Evolutionary conservation across 2,329 filamentous ascomycete genomes (phyloP).

Genomic region (Penicillium janthinellum): DNA sequence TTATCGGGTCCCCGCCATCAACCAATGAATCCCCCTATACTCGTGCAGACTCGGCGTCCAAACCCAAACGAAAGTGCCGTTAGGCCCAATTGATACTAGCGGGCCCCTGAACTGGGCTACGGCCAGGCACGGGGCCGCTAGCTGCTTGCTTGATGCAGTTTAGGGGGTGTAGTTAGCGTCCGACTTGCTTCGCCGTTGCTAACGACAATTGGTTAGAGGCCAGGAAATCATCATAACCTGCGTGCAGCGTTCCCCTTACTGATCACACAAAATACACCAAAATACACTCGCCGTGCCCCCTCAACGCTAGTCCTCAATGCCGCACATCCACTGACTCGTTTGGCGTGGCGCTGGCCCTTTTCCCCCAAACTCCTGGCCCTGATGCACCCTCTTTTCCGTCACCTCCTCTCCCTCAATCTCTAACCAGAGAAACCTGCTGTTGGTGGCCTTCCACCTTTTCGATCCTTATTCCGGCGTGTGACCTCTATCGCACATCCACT

Average conservation of each 20-base stretch:
- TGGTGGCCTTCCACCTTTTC: slow-evolving; percentile 22
- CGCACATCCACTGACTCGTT: slow-evolving; percentile 14
- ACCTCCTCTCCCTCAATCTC: slow-evolving; percentile 1
- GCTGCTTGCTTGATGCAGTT: slow-evolving; percentile 1
- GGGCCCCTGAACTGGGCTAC: slow-evolving; percentile 5
- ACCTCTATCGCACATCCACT: slow-evolving; percentile 32
- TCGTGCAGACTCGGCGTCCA: neutral
- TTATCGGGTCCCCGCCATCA: slow-evolving; percentile 1
- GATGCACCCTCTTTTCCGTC: slow-evolving; percentile 5
- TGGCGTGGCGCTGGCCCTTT: slow-evolving; percentile 8
- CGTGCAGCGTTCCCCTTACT: slow-evolving; percentile 23
- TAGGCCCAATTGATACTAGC: neutral
- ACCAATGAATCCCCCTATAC: neutral
- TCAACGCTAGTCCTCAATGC: slow-evolving; percentile 16
- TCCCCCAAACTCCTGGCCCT: slow-evolving; percentile 7
- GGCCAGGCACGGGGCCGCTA: slow-evolving; percentile 20
- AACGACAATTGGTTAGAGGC: slow-evolving; percentile 10
- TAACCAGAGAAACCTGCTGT: slow-evolving; percentile 12
- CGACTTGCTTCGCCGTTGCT: neutral
- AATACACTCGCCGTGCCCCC: slow-evolving; percentile 5
- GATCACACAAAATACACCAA: slow-evolving; percentile 5
- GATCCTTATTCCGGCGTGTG: slow-evolving; percentile 28
- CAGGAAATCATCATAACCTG: slow-evolving; percentile 14
- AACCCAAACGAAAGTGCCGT: neutral
- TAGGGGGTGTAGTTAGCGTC: neutral